Evolutionary conservation across 306 rosid species (phyloP), one percentile per base, ranked within the genome.

Genomic region (Vicia sativa): DNA sequence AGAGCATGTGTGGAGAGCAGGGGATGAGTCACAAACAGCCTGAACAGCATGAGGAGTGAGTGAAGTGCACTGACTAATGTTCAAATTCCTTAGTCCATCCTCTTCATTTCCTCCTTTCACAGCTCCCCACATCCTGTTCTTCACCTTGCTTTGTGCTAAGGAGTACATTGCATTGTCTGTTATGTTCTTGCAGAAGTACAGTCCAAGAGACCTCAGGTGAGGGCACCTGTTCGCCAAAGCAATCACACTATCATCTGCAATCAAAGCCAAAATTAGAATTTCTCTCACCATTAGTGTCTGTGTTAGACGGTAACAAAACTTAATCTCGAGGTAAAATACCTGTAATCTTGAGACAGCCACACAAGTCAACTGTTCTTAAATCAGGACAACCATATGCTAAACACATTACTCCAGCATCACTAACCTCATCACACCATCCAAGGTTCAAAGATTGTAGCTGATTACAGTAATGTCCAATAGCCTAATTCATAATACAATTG

Each of bases 21-120:
- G 99, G 78, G 86, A 95, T 5, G 97, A 83, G 68, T 95, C 91
- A 48, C 99, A 95, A 11, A 95, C 86, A 0, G 97, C 96, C 58
- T 95, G 99, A 41, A 95, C 97, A 6, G 97, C 99, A 0, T 88
- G 67, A 21, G 99, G 99, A 6, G 99, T 95, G 28, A 95, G 97
- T 15, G 97, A 84, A 0, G 97, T 95, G 82, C 99, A 95, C 73
- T 95, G 99, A 87, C 99, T 88, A n/a, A 95, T 95, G 82, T 95
- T 95, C 59, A 95, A 85, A 0, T 80, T 82, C 77, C 48, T 83
- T 2, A 95, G 83, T 2, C 99, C 99, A 14, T 87, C 89, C 2
- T 90, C 92, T 12, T 93, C 97, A 8, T 71, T 87, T 69, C 29
- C 71, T 69, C 75, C 87, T 73, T 90, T 88, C 66, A 67, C 75